Base-by-base conservation (phyloP, 805 yeast species). In the Candida chilensis region DNA sequence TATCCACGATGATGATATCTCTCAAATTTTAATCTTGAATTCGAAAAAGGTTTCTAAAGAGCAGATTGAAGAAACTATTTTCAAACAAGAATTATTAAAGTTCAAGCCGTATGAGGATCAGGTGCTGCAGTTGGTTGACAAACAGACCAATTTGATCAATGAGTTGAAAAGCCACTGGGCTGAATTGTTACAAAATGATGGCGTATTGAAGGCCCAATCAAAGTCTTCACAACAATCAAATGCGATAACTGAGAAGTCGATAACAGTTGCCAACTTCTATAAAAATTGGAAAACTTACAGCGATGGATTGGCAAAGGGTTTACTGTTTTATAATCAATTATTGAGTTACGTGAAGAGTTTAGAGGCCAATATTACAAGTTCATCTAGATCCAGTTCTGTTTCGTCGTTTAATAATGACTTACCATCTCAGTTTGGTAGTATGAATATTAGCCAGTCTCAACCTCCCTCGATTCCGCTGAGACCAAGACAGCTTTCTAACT, bases 1-100 rank as follows among this genome's bases (percentile, higher is more conserved):
- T 28, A 76, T 83, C 20, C 92, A 78, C 43, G 64, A 67, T 10
- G 97, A 90, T 54, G 96, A 90, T 47, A 85, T 87, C 29, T 79
- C 95, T 0, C 77, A 79, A 31, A 60, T 78, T 9, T 61, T 90
- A 19, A 70, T 90, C 6, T 59, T 78, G 39, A 79, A 83, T 47
- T 57, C 64, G 36, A 74, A 71, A 36, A 66, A 71, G 27, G 68
- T 66, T 22, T 57, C 74, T 4, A 74, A 72, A 5, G 64, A 70
- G 27, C 87, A 79, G 34, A 62, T 74, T 35, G 67, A 65, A 38
- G 58, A 67, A 7, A 53, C 57, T 19, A 63, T 63, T 12, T 87
- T 88, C 47, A 70, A 74, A 12, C 67, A 71, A 34, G 95, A 86
- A 48, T 57, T 90, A 38, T 71, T 66, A 29, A 90, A 90, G 52